Conservation (phyloP, 2,329 filamentous ascomycete species). For the Aspergillus novoparasiticus region DNA sequence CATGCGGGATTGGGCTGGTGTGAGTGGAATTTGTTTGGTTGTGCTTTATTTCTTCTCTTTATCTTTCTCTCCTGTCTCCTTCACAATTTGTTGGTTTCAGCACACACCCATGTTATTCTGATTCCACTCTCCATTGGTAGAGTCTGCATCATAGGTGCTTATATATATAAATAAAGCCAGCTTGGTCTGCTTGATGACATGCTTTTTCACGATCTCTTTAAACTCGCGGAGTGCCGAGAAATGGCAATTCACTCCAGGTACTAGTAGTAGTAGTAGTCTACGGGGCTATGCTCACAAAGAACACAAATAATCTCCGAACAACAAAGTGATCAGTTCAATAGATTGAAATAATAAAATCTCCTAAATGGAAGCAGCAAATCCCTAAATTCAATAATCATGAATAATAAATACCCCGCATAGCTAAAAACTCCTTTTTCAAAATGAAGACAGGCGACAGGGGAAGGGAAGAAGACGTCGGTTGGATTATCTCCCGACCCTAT, state of each 20-base stretch:
- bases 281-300: not conserved
- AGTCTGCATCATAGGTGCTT: conserved; percentile 8
- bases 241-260: too few relatives aligned
- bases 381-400: not conserved
- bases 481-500: not conserved
- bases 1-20: conserved; percentile 12
- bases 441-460: not conserved
- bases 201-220: not conserved
- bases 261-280: not conserved
- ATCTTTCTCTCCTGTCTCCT: not conserved
- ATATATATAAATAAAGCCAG: conserved; percentile 3
- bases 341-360: not conserved
- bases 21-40: conserved; percentile 15
- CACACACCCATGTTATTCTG: not conserved
- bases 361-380: not conserved
- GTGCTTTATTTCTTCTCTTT: conserved; percentile 4
- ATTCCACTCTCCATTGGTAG: conserved; percentile 3
- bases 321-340: not conserved
- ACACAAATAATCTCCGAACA: not conserved
- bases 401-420: not conserved
- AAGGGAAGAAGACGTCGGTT: not conserved
- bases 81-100: conserved; percentile 2
- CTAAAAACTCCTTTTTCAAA: conserved; percentile 2
- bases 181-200: not conserved
- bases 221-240: not conserved